A percentile compares a stretch with the other conserved stretches of the same genome.
These are phyloP conservation scores for Chloris gayana DNA, from an alignment of 176 grass and related monocot species.

Conservation along the genomic window DNA sequence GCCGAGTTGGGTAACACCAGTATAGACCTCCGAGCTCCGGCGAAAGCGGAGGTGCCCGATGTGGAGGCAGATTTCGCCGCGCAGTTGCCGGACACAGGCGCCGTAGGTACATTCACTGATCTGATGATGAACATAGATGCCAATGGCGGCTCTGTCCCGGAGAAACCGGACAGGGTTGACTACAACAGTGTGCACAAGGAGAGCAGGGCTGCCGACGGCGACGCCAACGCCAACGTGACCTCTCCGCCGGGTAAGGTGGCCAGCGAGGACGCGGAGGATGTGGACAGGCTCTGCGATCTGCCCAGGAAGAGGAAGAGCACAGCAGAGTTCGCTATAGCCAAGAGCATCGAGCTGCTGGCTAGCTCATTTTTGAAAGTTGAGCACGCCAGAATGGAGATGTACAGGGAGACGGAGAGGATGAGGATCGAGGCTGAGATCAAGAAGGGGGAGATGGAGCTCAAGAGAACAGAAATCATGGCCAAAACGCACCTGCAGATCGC, in stretches of 20 bases:
- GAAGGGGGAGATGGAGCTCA: constrained; percentile 86
- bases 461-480: constrained; percentile 84
- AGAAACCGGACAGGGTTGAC: constrained; percentile 47
- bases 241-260: constrained; percentile 56
- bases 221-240: constrained; percentile 44
- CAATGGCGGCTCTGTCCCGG: constrained; percentile 35
- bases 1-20: neutral
- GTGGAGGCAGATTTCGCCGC: constrained; percentile 35
- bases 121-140: constrained; percentile 38
- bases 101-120: constrained; percentile 27
- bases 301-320: constrained; percentile 45
- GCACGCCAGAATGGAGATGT: constrained; percentile 72
- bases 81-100: constrained; percentile 38
- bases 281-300: constrained; percentile 36
- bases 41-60: constrained; percentile 55
- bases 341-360: constrained; percentile 82
- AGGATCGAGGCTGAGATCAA: constrained; percentile 73
- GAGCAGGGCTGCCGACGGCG: constrained; percentile 40
- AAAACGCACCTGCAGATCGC: constrained; percentile 88
- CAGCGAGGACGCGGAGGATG: constrained; percentile 35
- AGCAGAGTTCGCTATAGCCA: constrained; percentile 41
- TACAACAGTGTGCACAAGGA: constrained; percentile 26
- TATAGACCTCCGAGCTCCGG: constrained; percentile 37
- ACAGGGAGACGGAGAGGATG: constrained; percentile 78
- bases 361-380: constrained; percentile 77